Evolutionary conservation across 1,284 basidiomycete species (phyloP), one percentile per base, ranked within the genome.

Genomic region (Cutaneotrichosporon daszewskae): DNA sequence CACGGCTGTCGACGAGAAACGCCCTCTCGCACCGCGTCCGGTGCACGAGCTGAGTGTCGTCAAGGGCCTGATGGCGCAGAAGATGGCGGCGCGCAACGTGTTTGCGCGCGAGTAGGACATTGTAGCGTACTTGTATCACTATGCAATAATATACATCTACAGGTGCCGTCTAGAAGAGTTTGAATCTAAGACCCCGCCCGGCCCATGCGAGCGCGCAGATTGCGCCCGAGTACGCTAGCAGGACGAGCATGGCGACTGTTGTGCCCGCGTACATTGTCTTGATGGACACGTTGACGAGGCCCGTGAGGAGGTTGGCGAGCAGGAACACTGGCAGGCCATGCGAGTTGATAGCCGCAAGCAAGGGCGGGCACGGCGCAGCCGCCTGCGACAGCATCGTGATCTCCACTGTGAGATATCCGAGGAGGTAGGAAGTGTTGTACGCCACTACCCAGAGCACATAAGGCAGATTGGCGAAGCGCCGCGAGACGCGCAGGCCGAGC

Each of bases 371-470:
- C 25, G 40, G 27, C 5, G 16, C 18, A 65, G 56, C 14, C 72
- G 72, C 9, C 72, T 71, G 12, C 11, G 80, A 76, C 61, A 82
- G 83, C 32, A 75, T 57, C 29, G 37, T 28, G 39, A 83, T 75
- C 59, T 94, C 87, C 24, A 96, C 71, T 17, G 82, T 52, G 36
- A 91, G 75, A 66, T 96, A 95, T 2, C 79, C 81, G 9, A 90
- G 75, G 17, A 97, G 73, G 71, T 92, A 91, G 2, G 82, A 78
- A 0, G 84, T 82, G 68, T 97, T 98, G 79, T 83, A 95, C 2
- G 89, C 91, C 0, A 79, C 78, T 7, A 86, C 79, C 90, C 91
- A 97, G 19, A 91, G 68, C 31, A 94, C 81, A 66, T 99, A 98
- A 2, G 84, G 77, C 19, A 89, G 58, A 60, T 98, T 97, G 34